Percentiles rank a stretch among this genome's conserved stretches.
These are phyloP conservation scores for Xylaria sp. DNA, from an alignment of 495 filamentous ascomycete species.

Conservation along the genomic window DNA sequence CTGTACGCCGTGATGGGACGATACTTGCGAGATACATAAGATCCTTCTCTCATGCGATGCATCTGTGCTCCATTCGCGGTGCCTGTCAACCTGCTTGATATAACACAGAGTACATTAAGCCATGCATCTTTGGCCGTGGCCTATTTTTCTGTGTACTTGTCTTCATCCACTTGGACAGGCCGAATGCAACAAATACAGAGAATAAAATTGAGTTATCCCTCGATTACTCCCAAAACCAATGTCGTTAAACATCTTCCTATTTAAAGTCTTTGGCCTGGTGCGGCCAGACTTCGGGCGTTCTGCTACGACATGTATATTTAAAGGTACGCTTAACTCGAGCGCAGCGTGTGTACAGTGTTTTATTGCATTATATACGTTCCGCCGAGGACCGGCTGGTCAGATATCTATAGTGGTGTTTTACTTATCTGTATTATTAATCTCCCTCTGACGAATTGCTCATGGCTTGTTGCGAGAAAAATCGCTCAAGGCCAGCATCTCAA, in stretches of 20 bases:
- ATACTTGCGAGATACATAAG: slow-evolving; percentile 21
- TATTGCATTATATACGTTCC: slow-evolving; percentile 15
- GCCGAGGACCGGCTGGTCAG: slow-evolving; percentile 26
- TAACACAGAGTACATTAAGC: not conserved
- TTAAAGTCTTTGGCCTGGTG: not conserved
- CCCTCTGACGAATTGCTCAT: not conserved
- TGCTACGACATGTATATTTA: not conserved
- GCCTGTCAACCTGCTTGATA: slow-evolving; percentile 5
- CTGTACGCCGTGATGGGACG: slow-evolving; percentile 7
- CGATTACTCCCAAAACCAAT: not conserved
- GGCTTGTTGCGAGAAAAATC: slow-evolving; percentile 23
- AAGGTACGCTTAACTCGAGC: not conserved
- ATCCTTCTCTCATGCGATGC: not conserved
- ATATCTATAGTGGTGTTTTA: slow-evolving; percentile 19
- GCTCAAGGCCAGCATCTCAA: slow-evolving; percentile 24
- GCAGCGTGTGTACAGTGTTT: slow-evolving; percentile 15
- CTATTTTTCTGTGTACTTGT: not conserved
- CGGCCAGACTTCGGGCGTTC: slow-evolving; percentile 22
- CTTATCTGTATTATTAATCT: slow-evolving; percentile 27
- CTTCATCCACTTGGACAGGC: not conserved
- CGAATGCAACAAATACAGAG: not conserved
- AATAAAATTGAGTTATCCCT: not conserved
- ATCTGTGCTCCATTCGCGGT: not conserved
- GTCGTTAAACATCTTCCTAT: not conserved
- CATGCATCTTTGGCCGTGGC: not conserved